Evolutionary conservation across 768 basidiomycete species (phyloP).

Genomic region (Podaxis sp.): DNA sequence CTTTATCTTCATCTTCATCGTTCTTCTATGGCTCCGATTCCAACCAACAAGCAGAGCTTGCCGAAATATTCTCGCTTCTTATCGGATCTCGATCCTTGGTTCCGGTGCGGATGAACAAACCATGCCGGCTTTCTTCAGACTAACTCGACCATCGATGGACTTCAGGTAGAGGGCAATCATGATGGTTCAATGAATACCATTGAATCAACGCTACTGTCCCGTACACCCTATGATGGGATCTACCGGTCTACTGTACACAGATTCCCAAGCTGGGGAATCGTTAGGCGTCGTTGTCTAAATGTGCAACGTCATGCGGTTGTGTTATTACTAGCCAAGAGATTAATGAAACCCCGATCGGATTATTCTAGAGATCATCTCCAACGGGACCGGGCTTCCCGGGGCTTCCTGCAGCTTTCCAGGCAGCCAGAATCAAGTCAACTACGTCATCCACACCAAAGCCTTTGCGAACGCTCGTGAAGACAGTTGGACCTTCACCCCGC

Average conservation of each 20-base stretch:
- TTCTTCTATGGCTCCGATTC: not conserved
- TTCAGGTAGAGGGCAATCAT: too few species aligned
- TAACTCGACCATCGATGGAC: too few species aligned
- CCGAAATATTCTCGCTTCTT: not conserved
- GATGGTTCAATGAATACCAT: too few species aligned
- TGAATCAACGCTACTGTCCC: too few species aligned
- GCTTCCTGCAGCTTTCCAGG: slow-evolving; percentile 84
- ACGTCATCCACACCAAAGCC: slow-evolving; percentile 80
- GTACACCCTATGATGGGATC: too few species aligned
- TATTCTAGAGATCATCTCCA: slow-evolving; percentile 31
- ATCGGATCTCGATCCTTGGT: not conserved
- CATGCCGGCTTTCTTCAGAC: too few species aligned
- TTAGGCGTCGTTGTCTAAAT: not conserved
- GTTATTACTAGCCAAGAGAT: not conserved
- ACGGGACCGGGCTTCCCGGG: slow-evolving; percentile 61
- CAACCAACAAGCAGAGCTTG: not conserved
- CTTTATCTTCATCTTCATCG: not conserved
- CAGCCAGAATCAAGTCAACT: slow-evolving; percentile 75
- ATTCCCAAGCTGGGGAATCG: not conserved
- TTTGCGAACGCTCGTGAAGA: slow-evolving; percentile 85
- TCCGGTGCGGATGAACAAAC: not conserved
- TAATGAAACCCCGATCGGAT: not conserved
- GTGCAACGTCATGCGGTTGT: not conserved
- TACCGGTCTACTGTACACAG: too few species aligned
- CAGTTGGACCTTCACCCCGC: slow-evolving; percentile 91